These are phyloP conservation scores for Aspergillus coremiiformis DNA, from an alignment of 495 filamentous ascomycete species.

Conservation along the genomic window DNA sequence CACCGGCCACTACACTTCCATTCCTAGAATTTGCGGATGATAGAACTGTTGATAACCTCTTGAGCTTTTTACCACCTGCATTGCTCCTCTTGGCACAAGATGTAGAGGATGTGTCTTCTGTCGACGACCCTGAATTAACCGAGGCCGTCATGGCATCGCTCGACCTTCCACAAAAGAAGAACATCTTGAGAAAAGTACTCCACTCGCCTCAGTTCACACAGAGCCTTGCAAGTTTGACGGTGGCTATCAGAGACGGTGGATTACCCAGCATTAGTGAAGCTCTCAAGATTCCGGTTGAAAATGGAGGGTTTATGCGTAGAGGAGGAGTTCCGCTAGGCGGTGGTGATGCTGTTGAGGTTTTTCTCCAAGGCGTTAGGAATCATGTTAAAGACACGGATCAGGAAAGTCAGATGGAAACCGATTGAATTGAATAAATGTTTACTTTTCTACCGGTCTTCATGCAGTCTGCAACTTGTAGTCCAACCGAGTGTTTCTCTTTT, in stretches of 20 bases:
- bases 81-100: constrained; percentile 67
- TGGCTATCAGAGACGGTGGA: constrained; percentile 87
- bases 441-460: too few species aligned
- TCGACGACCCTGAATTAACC: constrained; percentile 56
- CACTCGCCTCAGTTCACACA: constrained; percentile 87
- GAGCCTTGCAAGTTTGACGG: constrained; percentile 72
- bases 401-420: constrained; percentile 41
- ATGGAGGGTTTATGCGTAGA: constrained; percentile 67
- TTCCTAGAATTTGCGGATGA: constrained; percentile 60
- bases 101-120: constrained; percentile 46
- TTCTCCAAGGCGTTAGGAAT: constrained; percentile 78
- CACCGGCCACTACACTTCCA: constrained; percentile 65
- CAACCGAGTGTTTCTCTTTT: not conserved
- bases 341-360: constrained; percentile 81
- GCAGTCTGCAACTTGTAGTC: too few species aligned
- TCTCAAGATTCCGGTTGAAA: constrained; percentile 65
- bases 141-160: constrained; percentile 69
- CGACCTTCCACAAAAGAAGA: constrained; percentile 68
- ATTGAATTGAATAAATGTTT: constrained; percentile 20
- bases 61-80: constrained; percentile 68
- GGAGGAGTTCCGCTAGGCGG: constrained; percentile 79
- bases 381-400: constrained; percentile 48
- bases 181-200: constrained; percentile 74
- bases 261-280: constrained; percentile 84
- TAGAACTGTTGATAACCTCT: constrained; percentile 61